Base-by-base conservation (phyloP, 2,329 filamentous ascomycete genomes). In the Grosmannia clavigera region DNA sequence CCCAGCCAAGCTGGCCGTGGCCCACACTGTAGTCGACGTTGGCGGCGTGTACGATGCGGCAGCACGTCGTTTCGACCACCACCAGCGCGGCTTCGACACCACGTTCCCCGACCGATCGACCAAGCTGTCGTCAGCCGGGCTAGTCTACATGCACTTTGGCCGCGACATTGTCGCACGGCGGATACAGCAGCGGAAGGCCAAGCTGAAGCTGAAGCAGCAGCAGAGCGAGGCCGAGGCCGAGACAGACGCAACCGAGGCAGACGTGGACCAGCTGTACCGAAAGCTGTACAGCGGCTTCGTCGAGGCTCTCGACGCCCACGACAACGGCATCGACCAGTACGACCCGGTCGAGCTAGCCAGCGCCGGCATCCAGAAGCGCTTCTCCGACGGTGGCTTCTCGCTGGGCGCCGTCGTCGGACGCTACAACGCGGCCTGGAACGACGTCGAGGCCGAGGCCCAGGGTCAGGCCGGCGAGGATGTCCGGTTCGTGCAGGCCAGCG, bases 21-120 rank as follows among this genome's bases (percentile, higher is more conserved):
- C 92, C 79, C 89, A 96, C 77, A 96, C 90, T 60, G 92, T 99
- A 61, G 92, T 97, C 67, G 94, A 99, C 70, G 94, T 97, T n/a
- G 92, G 92, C 70, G 92, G 92, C 68, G 88, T 92, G 73, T 97
- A 99, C 76, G 87, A 96, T 70, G 76, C 88, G 60, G 72, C 77
- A 57, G 75, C 75, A 65, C 84, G 90, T 74, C 88, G 92, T 68
- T 99, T 89, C 79, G 94, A 99, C 75, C 94, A 99, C 77, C 94
- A 99, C 81, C 94, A 99, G 79, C 90, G 92, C 65, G 86, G 85
- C 70, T 99, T 99, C 78, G 75, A 76, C 62, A 87, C 88, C 61
- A 90, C 86, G 55, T 99, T 99, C 75, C 91, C 92, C 25, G 82
- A 82, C 62, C 87, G 88, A 69, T 72, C 75, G 59, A 99, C 94